A percentile compares a stretch with the other conserved stretches of the same genome.
These are phyloP conservation scores for Ceratobasidium sp. DNA, from an alignment of 1,284 basidiomycete genomes.

Conservation along the genomic window DNA sequence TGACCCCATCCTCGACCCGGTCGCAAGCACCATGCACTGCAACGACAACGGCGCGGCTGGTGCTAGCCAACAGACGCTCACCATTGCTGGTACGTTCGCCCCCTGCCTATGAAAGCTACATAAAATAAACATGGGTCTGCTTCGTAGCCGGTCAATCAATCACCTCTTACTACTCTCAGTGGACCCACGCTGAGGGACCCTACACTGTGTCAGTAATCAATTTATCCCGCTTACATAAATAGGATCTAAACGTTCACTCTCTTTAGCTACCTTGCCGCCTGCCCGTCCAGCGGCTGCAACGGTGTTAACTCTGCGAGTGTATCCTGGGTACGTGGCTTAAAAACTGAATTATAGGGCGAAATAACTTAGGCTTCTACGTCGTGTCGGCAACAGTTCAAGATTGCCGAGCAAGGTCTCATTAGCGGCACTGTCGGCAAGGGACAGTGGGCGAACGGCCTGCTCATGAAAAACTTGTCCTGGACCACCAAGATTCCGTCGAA, in stretches of 20 bases:
- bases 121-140: background rate
- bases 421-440: slow-evolving; percentile 66
- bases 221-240: background rate
- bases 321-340: slow-evolving; percentile 16
- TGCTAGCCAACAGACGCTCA: slow-evolving; percentile 20
- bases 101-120: background rate
- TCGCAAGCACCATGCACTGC: slow-evolving; percentile 45
- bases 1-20: slow-evolving; percentile 47
- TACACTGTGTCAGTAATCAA: slow-evolving; percentile 37
- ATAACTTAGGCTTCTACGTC: no score
- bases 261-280: slow-evolving; percentile 49
- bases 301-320: slow-evolving; percentile 51
- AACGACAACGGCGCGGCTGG: slow-evolving; percentile 45
- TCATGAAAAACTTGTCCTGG: slow-evolving; percentile 60
- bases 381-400: slow-evolving; percentile 65
- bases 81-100: slow-evolving; percentile 24
- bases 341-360: no score
- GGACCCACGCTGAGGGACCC: slow-evolving; percentile 48
- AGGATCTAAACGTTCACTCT: background rate
- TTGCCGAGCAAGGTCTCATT: slow-evolving; percentile 69
- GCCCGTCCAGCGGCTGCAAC: slow-evolving; percentile 51
- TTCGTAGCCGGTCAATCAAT: slow-evolving; percentile 39
- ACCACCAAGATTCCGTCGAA: slow-evolving; percentile 47
- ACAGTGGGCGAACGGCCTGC: slow-evolving; percentile 66
- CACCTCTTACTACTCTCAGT: slow-evolving; percentile 45